A percentile compares a stretch with the other conserved stretches of the same genome.
Conservation (phyloP, 768 basidiomycete species). For the Kwoniella heveanensis region DNA sequence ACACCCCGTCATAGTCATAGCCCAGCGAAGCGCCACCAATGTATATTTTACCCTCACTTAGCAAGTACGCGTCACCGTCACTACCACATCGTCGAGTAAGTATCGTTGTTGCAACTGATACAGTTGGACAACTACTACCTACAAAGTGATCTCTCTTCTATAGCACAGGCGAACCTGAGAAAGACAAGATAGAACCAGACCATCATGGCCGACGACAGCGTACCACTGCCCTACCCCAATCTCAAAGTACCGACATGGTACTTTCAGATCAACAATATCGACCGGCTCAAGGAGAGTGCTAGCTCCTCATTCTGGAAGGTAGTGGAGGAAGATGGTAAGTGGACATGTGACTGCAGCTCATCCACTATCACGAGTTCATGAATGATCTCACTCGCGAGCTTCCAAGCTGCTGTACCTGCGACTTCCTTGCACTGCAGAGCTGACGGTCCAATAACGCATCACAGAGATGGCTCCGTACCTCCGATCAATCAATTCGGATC, state of each 20-base stretch:
- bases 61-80: background rate
- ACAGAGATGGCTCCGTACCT: slow-evolving; percentile 85
- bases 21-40: background rate
- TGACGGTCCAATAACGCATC: background rate
- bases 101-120: too few species aligned
- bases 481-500: slow-evolving; percentile 58
- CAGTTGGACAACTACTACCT: background rate
- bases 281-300: slow-evolving; percentile 69
- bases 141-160: too few species aligned
- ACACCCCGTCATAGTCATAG: background rate
- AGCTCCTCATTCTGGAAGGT: slow-evolving; percentile 68
- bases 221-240: slow-evolving; percentile 83
- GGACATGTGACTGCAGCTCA: too few species aligned
- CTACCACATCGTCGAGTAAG: background rate
- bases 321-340: slow-evolving; percentile 77
- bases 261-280: slow-evolving; percentile 71
- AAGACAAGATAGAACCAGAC: background rate
- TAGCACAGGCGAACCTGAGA: too few species aligned
- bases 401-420: too few species aligned
- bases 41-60: background rate
- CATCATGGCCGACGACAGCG: slow-evolving; percentile 75
- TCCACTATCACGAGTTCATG: too few species aligned
- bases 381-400: too few species aligned
- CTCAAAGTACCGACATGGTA: slow-evolving; percentile 76
- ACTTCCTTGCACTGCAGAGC: too few species aligned